Conservation (phyloP, 495 filamentous ascomycete genomes). For the Cladorrhinum samala region DNA sequence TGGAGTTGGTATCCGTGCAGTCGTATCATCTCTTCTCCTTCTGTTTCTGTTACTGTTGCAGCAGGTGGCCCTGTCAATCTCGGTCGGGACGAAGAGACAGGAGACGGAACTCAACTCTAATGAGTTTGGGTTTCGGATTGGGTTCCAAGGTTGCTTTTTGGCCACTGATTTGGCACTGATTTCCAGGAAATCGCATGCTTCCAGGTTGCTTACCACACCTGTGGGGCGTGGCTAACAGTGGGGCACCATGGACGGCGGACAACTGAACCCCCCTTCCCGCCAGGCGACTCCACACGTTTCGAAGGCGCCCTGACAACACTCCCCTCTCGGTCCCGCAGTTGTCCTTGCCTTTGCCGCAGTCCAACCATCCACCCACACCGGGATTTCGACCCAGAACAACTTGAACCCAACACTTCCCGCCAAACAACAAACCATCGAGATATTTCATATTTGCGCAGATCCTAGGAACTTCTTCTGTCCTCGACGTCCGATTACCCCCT, state of each 20-base stretch:
- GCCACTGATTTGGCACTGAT: conserved; percentile 1
- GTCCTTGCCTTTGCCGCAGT: conserved; percentile 9
- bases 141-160: background rate
- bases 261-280: conserved; percentile 8
- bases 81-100: background rate
- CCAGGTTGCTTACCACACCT: conserved; percentile 14
- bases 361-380: background rate
- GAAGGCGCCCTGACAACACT: conserved; percentile 3
- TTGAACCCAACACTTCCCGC: background rate
- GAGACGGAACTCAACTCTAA: background rate
- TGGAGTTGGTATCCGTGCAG: conserved; percentile 1
- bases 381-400: background rate
- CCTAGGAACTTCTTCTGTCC: background rate
- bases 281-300: conserved; percentile 15
- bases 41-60: conserved; percentile 1
- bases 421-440: background rate
- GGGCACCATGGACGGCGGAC: background rate
- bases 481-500: no score
- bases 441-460: background rate
- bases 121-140: background rate
- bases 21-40: background rate
- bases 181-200: background rate
- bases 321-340: background rate
- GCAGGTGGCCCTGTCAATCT: background rate
- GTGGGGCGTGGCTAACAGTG: conserved; percentile 12